Percentiles rank a stretch among this genome's conserved stretches.
Conservation (phyloP, 129 eudicot species). For the Tanacetum coccineum region DNA sequence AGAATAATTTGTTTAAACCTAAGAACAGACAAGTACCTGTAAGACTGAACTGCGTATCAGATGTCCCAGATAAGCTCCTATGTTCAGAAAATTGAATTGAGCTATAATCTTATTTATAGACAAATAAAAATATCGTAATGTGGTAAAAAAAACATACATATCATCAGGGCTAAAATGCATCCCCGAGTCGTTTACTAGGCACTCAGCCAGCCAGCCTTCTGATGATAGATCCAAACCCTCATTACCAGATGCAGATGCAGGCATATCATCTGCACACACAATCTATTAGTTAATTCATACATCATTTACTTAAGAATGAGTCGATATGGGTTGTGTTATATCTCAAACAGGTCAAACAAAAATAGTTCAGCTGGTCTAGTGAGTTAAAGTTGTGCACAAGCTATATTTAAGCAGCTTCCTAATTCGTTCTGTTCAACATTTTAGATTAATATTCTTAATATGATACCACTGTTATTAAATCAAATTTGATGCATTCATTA, state of each 20-base stretch:
- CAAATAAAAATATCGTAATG: neutral
- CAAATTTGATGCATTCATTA: no score
- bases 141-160: constrained; percentile 45
- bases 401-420: no score
- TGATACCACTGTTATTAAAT: no score
- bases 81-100: constrained; percentile 27
- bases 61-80: constrained; percentile 53
- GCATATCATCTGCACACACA: constrained; percentile 41
- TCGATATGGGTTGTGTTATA: no score
- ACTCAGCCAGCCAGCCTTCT: constrained; percentile 81
- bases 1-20: neutral
- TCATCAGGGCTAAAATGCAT: constrained; percentile 64
- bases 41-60: constrained; percentile 50
- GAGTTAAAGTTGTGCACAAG: no score
- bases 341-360: no score
- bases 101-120: constrained; percentile 14
- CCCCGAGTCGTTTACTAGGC: constrained; percentile 65
- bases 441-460: no score
- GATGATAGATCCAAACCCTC: constrained; percentile 57
- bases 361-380: no score
- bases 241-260: constrained; percentile 53
- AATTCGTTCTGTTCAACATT: no score
- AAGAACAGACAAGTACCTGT: constrained; percentile 39
- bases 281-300: neutral
- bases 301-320: neutral